Percentiles rank a stretch among this genome's conserved stretches.
phyloP scores from a whole-genome alignment of 805 yeast species.

The Pichia heedii region DNA sequence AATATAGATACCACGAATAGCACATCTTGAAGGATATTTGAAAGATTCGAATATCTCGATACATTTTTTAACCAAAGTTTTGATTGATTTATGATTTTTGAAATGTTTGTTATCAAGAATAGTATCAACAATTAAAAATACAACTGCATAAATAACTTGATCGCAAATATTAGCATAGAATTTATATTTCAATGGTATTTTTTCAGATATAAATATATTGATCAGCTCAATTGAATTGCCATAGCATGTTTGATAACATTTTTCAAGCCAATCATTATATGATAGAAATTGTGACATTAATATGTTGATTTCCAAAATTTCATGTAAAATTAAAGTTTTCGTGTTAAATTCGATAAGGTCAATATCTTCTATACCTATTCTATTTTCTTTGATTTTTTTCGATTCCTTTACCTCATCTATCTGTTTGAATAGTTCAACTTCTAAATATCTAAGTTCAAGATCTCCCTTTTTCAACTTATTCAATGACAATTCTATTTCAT shows the following conservation, averaged over 20 bases:
- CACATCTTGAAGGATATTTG: slow-evolving; percentile 21
- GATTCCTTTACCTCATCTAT: slow-evolving; percentile 10
- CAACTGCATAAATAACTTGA: slow-evolving; percentile 20
- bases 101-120: slow-evolving; percentile 17
- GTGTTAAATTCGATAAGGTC: slow-evolving; percentile 15
- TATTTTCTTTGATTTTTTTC: too few relatives aligned
- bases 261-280: slow-evolving; percentile 17
- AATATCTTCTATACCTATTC: slow-evolving; percentile 4
- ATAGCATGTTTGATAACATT: slow-evolving; percentile 17
- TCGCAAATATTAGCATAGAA: slow-evolving; percentile 20
- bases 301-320: slow-evolving; percentile 22
- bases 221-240: slow-evolving; percentile 16
- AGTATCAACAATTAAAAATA: slow-evolving; percentile 23
- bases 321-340: slow-evolving; percentile 15
- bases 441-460: slow-evolving; percentile 18
- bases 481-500: slow-evolving; percentile 14
- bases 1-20: slow-evolving; percentile 24
- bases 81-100: slow-evolving; percentile 12
- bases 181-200: slow-evolving; percentile 15
- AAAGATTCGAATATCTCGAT: slow-evolving; percentile 18
- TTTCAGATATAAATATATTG: slow-evolving; percentile 10
- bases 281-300: slow-evolving; percentile 23
- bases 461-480: slow-evolving; percentile 19
- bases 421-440: slow-evolving; percentile 15
- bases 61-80: slow-evolving; percentile 11